Conservation (phyloP, 306 rosid species). For the Prunus mongolica region DNA sequence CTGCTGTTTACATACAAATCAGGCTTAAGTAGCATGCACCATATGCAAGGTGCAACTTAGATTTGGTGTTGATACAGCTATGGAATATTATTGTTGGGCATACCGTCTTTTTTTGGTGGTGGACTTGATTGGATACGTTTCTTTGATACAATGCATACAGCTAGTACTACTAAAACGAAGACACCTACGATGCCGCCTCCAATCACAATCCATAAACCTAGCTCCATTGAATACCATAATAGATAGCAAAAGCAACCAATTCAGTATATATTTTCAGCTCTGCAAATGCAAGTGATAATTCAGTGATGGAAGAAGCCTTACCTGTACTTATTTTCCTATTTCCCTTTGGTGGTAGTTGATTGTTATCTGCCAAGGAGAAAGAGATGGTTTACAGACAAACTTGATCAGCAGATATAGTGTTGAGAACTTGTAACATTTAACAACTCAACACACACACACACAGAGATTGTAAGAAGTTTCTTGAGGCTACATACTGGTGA, state of each 20-base stretch:
- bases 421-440: background rate
- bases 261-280: background rate
- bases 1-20: background rate
- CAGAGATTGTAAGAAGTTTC: background rate
- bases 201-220: slow-evolving; percentile 28
- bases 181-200: slow-evolving; percentile 26
- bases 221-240: slow-evolving; percentile 2
- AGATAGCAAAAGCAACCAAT: slow-evolving; percentile 3
- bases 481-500: slow-evolving; percentile 11
- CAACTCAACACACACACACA: background rate
- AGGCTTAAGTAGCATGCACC: background rate
- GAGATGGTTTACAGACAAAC: background rate
- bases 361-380: background rate
- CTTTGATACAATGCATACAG: slow-evolving; percentile 10
- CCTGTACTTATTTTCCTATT: background rate
- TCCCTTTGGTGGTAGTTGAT: background rate
- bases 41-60: background rate
- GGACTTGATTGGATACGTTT: slow-evolving; percentile 26
- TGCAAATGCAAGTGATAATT: background rate
- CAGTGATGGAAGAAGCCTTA: slow-evolving; percentile 1
- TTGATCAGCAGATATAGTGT: background rate
- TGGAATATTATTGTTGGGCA: background rate
- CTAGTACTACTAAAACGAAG: slow-evolving; percentile 7
- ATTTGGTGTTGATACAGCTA: background rate
- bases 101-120: slow-evolving; percentile 24